Evolutionary conservation across 1,284 basidiomycete species (phyloP), one percentile per base, ranked within the genome.

Genomic region (Pyrrhoderma lamaoense): DNA sequence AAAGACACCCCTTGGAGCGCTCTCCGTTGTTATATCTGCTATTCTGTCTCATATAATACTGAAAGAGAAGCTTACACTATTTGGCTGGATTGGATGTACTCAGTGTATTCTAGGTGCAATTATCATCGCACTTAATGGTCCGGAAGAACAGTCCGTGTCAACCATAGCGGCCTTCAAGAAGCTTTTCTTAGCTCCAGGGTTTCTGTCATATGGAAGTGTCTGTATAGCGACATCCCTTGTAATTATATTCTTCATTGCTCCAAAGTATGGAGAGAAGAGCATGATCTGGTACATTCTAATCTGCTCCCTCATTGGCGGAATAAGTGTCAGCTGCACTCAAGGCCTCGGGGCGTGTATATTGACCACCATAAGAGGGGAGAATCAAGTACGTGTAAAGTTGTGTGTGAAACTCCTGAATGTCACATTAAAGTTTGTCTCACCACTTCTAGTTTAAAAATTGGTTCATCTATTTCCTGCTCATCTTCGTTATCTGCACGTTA

Each of bases 201-300:
- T 98, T 71, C 74, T 98, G 22, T 78, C 80, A 0, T 98, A 85
- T 70, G 81, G 74, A 2, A 69, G 75, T 13, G 65, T 84, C 9
- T 75, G 88, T 57, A 84, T 93, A 55, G 64, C 67, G 14, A 68
- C 74, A 0, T 74, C 87, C 1, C 61, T 90, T 27, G 71, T 75
- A 23, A 84, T 91, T 59, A 75, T 90, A 38, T 77, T 94, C 63
- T 87, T 81, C 67, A 85, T 91, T 56, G 90, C 82, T 1, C 91
- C 92, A 8, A 80, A 83, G 61, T 92, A 89, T 66, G 95, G 95
- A 50, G 93, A 88, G 69, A 85, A 85, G 69, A 88, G 82, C 63
- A 97, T 98, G 94, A 69, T 99, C 56, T 93, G 93, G 77, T 97
- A 98, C 68, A 93, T 96, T 60, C 72, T 77, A 42, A 89, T 97